Conservation (phyloP, 2,329 filamentous ascomycete species). For the Metarhizium robertsii region DNA sequence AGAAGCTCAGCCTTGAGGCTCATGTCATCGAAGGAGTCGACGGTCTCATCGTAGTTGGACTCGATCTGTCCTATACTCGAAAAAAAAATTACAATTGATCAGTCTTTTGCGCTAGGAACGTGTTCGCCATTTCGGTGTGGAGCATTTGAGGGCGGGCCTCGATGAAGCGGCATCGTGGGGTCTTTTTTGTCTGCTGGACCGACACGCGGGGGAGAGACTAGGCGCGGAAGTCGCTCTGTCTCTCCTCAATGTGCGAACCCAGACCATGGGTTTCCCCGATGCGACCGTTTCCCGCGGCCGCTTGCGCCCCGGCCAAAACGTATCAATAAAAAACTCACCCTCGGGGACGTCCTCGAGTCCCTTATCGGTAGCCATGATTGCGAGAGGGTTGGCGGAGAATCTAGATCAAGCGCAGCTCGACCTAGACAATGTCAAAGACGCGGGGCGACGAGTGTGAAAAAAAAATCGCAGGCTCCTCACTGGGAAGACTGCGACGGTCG, state of each 20-base stretch:
- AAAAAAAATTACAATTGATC: conserved; percentile 13
- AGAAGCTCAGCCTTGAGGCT: conserved; percentile 94
- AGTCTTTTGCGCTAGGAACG: conserved; percentile 2
- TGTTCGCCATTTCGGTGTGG: not conserved
- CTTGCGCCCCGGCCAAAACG: not conserved
- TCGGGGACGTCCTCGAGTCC: conserved; percentile 97
- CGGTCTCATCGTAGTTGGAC: conserved; percentile 99
- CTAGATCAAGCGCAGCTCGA: conserved; percentile 74
- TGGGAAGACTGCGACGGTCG: conserved; percentile 23
- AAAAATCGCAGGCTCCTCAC: conserved; percentile 28
- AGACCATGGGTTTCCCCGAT: not conserved
- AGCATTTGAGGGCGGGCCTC: not conserved
- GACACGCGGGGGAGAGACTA: not conserved
- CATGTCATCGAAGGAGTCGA: conserved; percentile 99
- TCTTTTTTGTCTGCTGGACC: not conserved
- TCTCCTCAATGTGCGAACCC: not conserved
- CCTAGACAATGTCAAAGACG: conserved; percentile 45
- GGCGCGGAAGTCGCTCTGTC: not conserved
- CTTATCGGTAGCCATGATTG: conserved; percentile 98
- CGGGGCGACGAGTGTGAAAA: conserved; percentile 25
- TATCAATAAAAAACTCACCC: conserved; percentile 50
- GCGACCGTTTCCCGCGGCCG: not conserved
- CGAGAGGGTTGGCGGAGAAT: conserved; percentile 44
- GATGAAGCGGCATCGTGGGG: conserved; percentile 2
- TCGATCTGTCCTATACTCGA: conserved; percentile 80